Percentiles rank a stretch among this genome's conserved stretches.
Conservation (phyloP, 305 asterid genomes). For the Solanum hybrid region DNA sequence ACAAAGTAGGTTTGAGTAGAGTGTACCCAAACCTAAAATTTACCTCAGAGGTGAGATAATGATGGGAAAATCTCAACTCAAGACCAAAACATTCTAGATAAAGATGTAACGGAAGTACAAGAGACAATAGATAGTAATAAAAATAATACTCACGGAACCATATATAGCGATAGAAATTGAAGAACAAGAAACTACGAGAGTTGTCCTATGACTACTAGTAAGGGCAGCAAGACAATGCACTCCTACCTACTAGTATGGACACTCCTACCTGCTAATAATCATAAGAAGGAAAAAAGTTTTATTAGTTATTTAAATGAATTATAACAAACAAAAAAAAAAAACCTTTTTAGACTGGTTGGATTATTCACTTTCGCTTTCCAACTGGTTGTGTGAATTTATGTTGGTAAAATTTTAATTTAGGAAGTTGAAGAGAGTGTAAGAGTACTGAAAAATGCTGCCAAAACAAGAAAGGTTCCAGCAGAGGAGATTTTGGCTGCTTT, state of each 20-base stretch:
- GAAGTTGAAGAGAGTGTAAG: constrained; percentile 60
- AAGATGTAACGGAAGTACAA: neutral
- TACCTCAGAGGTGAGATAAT: neutral
- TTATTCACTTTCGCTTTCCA: neutral
- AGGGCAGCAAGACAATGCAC: neutral
- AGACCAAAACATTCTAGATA: neutral
- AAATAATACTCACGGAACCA: neutral
- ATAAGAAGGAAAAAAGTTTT: neutral
- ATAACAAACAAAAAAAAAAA: no score
- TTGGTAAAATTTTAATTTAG: constrained; percentile 21
- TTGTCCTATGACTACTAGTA: neutral
- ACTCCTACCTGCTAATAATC: neutral
- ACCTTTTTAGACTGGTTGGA: neutral
- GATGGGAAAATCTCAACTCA: neutral
- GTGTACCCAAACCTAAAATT: neutral
- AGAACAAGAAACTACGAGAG: neutral
- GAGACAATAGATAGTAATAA: neutral
- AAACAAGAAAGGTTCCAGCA: constrained; percentile 61
- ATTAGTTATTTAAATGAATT: no score
- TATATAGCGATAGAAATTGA: neutral
- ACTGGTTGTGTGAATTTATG: neutral
- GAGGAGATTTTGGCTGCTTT: constrained; percentile 58
- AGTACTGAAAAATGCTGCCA: constrained; percentile 75
- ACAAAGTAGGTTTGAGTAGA: neutral
- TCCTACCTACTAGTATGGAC: neutral